Evolutionary conservation across 176 grass and related monocot genomes (phyloP).

Genomic region (Hsuehochloa calcarea): DNA sequence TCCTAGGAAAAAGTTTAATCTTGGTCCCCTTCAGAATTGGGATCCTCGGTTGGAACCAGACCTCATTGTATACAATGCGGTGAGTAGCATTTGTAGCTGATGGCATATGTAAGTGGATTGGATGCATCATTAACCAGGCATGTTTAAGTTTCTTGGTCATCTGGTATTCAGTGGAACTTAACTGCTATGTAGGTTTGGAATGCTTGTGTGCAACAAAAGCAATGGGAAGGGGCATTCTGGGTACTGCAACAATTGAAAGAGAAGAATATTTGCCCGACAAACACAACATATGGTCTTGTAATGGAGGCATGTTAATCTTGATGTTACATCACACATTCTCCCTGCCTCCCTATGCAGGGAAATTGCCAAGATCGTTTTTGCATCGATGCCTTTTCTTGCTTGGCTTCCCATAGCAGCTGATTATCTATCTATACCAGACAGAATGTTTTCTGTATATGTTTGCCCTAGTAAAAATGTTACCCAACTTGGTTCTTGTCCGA

Average conservation of each 20-base stretch:
- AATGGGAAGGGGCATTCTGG: slow-evolving; percentile 5
- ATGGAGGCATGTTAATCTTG: slow-evolving; percentile 66
- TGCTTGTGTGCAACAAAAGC: no score
- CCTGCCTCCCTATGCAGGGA: neutral
- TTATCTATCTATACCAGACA: neutral
- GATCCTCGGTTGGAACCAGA: no score
- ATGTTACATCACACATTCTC: neutral
- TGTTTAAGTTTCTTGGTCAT: no score
- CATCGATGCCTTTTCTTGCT: neutral
- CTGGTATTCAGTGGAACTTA: no score
- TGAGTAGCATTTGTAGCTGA: no score
- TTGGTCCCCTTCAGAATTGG: no score
- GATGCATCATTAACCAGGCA: no score
- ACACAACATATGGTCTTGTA: slow-evolving; percentile 91
- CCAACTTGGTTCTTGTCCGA: neutral
- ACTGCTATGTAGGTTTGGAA: no score
- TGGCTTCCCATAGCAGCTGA: neutral
- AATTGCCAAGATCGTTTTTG: neutral
- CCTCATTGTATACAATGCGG: no score
- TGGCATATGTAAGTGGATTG: no score
- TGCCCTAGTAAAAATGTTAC: neutral
- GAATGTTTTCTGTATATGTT: neutral
- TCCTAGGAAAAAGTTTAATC: slow-evolving; percentile 64
- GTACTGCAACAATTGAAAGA: slow-evolving; percentile 91
- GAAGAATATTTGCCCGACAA: slow-evolving; percentile 71